Evolutionary conservation across 2,329 filamentous ascomycete species (phyloP), one percentile per base, ranked within the genome.

Genomic region (Fusarium armeniacum): DNA sequence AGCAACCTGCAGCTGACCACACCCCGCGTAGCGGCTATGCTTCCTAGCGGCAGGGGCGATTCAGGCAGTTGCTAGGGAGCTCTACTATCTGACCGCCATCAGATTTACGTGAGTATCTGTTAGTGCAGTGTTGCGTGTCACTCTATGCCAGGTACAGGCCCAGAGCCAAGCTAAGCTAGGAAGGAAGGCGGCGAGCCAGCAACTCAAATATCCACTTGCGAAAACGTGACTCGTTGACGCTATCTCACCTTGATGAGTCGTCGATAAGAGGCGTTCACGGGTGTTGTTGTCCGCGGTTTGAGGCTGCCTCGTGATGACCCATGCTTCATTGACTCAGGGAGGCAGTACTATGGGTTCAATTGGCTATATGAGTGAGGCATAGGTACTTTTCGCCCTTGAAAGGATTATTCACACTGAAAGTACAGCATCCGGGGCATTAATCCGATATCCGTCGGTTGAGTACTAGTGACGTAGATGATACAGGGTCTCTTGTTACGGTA

Each of bases 191-290:
- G 52, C 62, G 61, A 46, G 62, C 61, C 61, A 61, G 43, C 43
- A 66, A 64, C 53, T 55, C 63, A 56, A 43, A 49, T 59, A 51
- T 36, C 68, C 68, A 71, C 68, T 54, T 51, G 44, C 64, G 67
- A 72, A 66, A 74, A 72, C 64, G 72, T 74, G 72, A 74, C 71
- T 71, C 57, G 44, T 59, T 56, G 50, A 13, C 47, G 30, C 54
- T 65, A 71, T 60, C 50, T 64, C 38, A 63, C 72, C 72, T 65
- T 74, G 72, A 74, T 74, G 72, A 72, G 61, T 65, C 63, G 70
- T 62, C 47, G 66, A 72, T 72, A 70, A 69, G 66, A 66, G 57
- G 49, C 62, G 60, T 52, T 55, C 51, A 62, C 47, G 52, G 54
- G 59, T 58, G 52, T 57, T 59, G 44, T n/a, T 60, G 47, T 59